These are phyloP conservation scores for Physcia stellaris DNA, from an alignment of 495 filamentous ascomycete genomes.

Conservation along the genomic window DNA sequence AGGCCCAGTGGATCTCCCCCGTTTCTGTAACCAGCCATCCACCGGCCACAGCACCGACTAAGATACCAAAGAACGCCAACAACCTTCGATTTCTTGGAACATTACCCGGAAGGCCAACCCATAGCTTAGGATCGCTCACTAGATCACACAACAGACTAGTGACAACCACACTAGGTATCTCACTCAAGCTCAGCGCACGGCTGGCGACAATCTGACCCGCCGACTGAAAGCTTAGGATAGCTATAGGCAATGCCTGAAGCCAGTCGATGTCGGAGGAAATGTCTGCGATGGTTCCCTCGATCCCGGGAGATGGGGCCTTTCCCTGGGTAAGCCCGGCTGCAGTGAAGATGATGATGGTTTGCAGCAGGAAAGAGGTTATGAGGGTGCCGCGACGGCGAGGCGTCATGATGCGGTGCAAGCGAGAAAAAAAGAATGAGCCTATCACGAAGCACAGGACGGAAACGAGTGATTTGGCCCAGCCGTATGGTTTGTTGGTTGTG, in stretches of 20 bases:
- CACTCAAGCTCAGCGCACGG: constrained; percentile 47
- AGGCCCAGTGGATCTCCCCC: constrained; percentile 37
- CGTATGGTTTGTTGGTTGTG: constrained; percentile 36
- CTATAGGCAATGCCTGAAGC: constrained; percentile 39
- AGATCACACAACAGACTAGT: constrained; percentile 60
- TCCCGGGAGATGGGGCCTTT: no score
- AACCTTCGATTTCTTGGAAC: constrained; percentile 51
- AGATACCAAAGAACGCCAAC: constrained; percentile 38
- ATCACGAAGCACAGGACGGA: constrained; percentile 44
- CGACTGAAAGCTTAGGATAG: constrained; percentile 55
- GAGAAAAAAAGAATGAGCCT: constrained; percentile 37
- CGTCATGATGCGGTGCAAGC: constrained; percentile 22
- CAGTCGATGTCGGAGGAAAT: constrained; percentile 18
- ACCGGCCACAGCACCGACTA: constrained; percentile 48
- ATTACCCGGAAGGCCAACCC: constrained; percentile 33
- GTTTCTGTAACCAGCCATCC: constrained; percentile 37
- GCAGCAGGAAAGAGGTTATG: constrained; percentile 41
- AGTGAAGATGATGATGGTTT: constrained; percentile 37
- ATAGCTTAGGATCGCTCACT: constrained; percentile 42
- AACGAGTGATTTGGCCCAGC: constrained; percentile 49
- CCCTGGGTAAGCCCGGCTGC: constrained; percentile 46
- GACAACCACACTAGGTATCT: constrained; percentile 61
- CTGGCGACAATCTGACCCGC: constrained; percentile 55
- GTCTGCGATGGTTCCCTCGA: constrained; percentile 33
- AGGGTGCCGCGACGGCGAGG: constrained; percentile 37